phyloP scores from a whole-genome alignment of 1,139 yeast species.

The Zygosaccharomyces sapae region DNA sequence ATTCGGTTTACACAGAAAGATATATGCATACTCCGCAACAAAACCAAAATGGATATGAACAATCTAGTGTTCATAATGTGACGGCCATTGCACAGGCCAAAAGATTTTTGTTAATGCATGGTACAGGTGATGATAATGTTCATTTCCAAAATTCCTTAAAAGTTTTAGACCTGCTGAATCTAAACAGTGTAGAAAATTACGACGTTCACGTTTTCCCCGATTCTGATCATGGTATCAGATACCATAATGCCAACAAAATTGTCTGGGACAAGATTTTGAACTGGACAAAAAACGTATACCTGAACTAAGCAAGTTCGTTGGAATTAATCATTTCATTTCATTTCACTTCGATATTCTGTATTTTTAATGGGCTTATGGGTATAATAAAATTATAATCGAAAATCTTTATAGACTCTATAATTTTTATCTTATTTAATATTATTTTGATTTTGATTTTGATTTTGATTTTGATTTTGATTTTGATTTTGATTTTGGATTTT shows the following conservation, averaged over 20 bases:
- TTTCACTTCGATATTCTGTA: neutral
- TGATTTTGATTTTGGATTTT: neutral
- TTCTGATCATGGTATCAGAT: slow-evolving; percentile 66
- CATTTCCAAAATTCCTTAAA: slow-evolving; percentile 70
- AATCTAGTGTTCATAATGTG: slow-evolving; percentile 51
- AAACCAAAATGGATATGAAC: slow-evolving; percentile 53
- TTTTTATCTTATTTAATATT: neutral
- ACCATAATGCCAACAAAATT: slow-evolving; percentile 64
- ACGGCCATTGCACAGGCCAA: slow-evolving; percentile 44
- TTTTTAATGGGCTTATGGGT: slow-evolving; percentile 2
- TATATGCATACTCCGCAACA: slow-evolving; percentile 69
- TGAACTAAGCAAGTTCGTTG: neutral
- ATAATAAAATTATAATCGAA: neutral
- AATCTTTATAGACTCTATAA: slow-evolving; percentile 1
- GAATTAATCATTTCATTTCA: neutral
- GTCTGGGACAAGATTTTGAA: slow-evolving; percentile 60
- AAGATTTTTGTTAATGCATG: slow-evolving; percentile 69
- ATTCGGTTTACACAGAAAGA: slow-evolving; percentile 84
- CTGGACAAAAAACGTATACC: slow-evolving; percentile 56
- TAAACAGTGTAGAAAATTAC: slow-evolving; percentile 59
- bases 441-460: neutral
- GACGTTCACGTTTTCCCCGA: slow-evolving; percentile 77
- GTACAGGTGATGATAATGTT: slow-evolving; percentile 80
- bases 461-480: neutral
- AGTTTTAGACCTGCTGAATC: slow-evolving; percentile 57